Percentiles rank a stretch among this genome's conserved stretches.
These are phyloP conservation scores for Zygosaccharomyces bisporus DNA, from an alignment of 805 yeast genomes.

Conservation along the genomic window DNA sequence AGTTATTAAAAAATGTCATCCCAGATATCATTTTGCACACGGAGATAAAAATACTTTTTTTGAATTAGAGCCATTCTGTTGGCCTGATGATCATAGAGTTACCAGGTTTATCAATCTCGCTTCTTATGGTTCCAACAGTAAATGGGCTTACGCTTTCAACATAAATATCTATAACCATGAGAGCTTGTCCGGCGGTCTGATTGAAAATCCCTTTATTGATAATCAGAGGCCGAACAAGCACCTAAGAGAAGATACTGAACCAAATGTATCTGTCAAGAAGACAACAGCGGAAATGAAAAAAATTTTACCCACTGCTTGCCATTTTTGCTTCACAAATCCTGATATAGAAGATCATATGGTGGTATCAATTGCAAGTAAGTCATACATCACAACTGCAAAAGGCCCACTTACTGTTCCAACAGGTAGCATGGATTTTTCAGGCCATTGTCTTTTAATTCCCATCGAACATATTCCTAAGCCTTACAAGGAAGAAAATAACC, in stretches of 20 bases:
- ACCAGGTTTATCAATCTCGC: conserved; percentile 68
- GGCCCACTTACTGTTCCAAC: conserved; percentile 71
- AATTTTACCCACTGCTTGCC: conserved; percentile 62
- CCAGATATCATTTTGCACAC: conserved; percentile 63
- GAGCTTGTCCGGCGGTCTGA: conserved; percentile 26
- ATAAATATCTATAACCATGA: conserved; percentile 34
- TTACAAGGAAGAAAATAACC: conserved; percentile 25
- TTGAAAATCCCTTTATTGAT: conserved; percentile 34
- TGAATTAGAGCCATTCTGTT: conserved; percentile 56
- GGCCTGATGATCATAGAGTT: conserved; percentile 44
- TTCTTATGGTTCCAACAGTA: conserved; percentile 48
- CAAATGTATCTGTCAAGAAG: conserved; percentile 3
- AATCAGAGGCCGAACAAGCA: conserved; percentile 7
- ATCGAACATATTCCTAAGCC: conserved; percentile 62
- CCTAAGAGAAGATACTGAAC: conserved; percentile 3
- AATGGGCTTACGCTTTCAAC: conserved; percentile 77
- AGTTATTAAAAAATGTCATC: conserved; percentile 44
- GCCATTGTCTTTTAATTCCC: conserved; percentile 79
- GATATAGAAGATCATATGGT: conserved; percentile 76
- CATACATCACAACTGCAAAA: conserved; percentile 74
- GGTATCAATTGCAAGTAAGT: conserved; percentile 61
- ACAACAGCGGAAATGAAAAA: conserved; percentile 34
- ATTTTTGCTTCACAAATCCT: conserved; percentile 80
- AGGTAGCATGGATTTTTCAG: conserved; percentile 55
- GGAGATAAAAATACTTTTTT: conserved; percentile 42